Base-by-base conservation (phyloP, 1,284 basidiomycete genomes). In the Cutaneotrichosporon sp. region DNA sequence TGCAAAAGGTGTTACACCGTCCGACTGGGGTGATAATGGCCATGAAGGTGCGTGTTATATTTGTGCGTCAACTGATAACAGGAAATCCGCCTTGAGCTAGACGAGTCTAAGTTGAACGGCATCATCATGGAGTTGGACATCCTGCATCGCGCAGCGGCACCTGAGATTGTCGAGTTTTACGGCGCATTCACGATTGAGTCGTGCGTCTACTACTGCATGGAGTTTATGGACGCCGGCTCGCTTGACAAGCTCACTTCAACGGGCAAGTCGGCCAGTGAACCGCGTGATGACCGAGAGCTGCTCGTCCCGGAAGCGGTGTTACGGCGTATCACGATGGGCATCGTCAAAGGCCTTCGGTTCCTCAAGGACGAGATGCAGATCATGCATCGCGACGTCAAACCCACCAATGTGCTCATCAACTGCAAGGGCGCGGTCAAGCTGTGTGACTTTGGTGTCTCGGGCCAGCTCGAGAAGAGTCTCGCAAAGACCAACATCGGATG, bases 111-210 rank as follows among this genome's bases (percentile, higher is more conserved):
- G 69, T 82, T 98, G 42, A 92, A 91, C 64, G 90, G 87, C 11
- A 97, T 98, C 79, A 87, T 98, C 64, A 97, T 97, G 87, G 94
- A 98, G 74, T 86, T 98, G 49, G 93, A 98, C 70, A 89, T 98
- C 62, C 82, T 98, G 24, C 94, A 98, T 75, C 87, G 92, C 27
- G 94, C 93, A 4, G 82, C 86, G 24, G 85, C 88, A 12, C 87
- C 87, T 6, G 85, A 90, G 70, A 97, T 98, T 61, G 90, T 98
- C 68, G 94, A 97, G 63, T 98, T 98, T 66, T 97, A 96, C 74
- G 94, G 94, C 39, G 94, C 94, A 3, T 98, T 98, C 79, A 97
- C 97, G 73, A 92, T 97, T 74, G 94, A 98, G 73, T 90, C 87
- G 22, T 98, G 89, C 74, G 94, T 98, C 32, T 97, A 97, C 76